These are phyloP conservation scores for Litsea cubeba DNA, from an alignment of 164 flowering plant species.

Conservation along the genomic window DNA sequence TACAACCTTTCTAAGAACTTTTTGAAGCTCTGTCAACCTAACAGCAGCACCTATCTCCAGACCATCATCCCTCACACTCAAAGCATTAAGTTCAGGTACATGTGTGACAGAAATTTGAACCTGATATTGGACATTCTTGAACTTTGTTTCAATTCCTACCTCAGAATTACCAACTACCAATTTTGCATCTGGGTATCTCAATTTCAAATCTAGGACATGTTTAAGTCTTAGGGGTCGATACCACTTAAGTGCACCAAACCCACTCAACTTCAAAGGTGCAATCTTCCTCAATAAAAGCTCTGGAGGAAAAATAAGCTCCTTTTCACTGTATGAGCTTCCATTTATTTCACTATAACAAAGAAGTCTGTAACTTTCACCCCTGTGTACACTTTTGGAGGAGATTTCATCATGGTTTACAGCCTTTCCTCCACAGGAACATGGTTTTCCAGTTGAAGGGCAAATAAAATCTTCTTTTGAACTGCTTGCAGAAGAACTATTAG, in stretches of 20 bases:
- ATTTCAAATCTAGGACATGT: constrained; percentile 65
- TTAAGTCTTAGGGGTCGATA: constrained; percentile 61
- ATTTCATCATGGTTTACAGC: constrained; percentile 15
- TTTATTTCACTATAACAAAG: constrained; percentile 65
- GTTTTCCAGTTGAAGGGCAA: constrained; percentile 93
- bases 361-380: constrained; percentile 24
- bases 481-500: constrained; percentile 32
- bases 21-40: constrained; percentile 56
- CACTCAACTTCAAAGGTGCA: constrained; percentile 50
- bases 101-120: constrained; percentile 61
- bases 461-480: constrained; percentile 35
- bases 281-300: constrained; percentile 70
- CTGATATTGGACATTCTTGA: constrained; percentile 67
- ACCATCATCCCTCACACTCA: constrained; percentile 65
- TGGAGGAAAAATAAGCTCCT: constrained; percentile 95
- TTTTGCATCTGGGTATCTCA: constrained; percentile 72
- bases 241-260: constrained; percentile 83
- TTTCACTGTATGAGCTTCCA: constrained; percentile 65
- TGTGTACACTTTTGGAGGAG: constrained; percentile 8
- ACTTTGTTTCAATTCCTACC: constrained; percentile 89
- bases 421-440: constrained; percentile 74
- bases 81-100: constrained; percentile 69
- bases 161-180: constrained; percentile 87
- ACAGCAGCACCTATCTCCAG: constrained; percentile 89
- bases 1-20: constrained; percentile 38